These are phyloP conservation scores for Russula vinacea DNA, from an alignment of 768 basidiomycete genomes.

Conservation along the genomic window DNA sequence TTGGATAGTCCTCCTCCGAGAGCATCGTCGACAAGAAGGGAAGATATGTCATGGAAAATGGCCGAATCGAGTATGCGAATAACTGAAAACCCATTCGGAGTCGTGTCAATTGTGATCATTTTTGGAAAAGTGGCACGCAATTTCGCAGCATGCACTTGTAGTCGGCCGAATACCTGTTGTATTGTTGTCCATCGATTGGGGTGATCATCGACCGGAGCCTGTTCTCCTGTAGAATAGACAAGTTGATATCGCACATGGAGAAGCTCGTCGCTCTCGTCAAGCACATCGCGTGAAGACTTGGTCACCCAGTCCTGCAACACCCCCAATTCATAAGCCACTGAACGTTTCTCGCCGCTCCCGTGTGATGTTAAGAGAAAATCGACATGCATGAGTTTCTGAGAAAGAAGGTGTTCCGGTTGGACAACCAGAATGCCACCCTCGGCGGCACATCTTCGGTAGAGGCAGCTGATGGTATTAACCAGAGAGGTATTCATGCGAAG, in stretches of 20 bases:
- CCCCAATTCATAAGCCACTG: not conserved
- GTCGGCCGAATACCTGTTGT: constrained; percentile 41
- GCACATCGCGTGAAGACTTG: constrained; percentile 18
- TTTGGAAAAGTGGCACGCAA: not conserved
- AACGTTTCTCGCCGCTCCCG: not conserved
- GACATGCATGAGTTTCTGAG: constrained; percentile 47
- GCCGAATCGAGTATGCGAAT: constrained; percentile 7
- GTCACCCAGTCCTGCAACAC: not conserved
- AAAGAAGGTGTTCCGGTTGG: constrained; percentile 55
- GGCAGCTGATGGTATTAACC: constrained; percentile 30
- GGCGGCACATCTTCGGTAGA: constrained; percentile 42
- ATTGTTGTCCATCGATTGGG: constrained; percentile 45
- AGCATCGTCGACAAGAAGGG: constrained; percentile 12
- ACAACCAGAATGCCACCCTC: constrained; percentile 45
- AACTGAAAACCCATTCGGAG: constrained; percentile 4
- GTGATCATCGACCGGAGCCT: constrained; percentile 40
- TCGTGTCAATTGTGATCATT: not conserved
- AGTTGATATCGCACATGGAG: constrained; percentile 48
- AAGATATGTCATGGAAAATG: not conserved
- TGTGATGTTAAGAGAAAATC: constrained; percentile 36
- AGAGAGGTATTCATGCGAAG: constrained; percentile 32
- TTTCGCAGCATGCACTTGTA: constrained; percentile 26
- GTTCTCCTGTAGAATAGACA: constrained; percentile 45
- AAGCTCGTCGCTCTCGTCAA: constrained; percentile 36
- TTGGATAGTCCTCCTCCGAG: constrained; percentile 3